Conservation (phyloP, 2,329 filamentous ascomycete species). For the Penicillium sp. region DNA sequence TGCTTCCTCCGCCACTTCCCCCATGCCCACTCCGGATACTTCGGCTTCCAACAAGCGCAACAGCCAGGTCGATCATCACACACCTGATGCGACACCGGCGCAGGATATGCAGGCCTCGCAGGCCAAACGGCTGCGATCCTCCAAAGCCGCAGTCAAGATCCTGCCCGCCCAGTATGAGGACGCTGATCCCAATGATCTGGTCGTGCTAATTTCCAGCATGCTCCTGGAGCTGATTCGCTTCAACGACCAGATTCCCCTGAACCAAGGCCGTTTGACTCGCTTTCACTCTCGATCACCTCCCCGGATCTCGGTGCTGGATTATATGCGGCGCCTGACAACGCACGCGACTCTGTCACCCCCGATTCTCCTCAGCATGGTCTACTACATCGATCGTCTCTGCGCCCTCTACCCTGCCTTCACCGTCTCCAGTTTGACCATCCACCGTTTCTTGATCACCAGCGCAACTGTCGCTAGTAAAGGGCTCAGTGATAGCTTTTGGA, state of each 20-base stretch:
- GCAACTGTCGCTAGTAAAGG: conserved; percentile 95
- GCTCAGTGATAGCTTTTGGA: conserved; percentile 95
- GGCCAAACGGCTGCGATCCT: conserved; percentile 46
- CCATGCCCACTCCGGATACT: conserved; percentile 29
- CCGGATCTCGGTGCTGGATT: conserved; percentile 90
- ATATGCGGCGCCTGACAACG: conserved; percentile 83
- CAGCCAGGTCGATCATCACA: conserved; percentile 26
- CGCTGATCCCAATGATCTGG: conserved; percentile 78
- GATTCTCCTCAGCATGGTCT: conserved; percentile 96
- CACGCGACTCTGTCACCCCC: conserved; percentile 91
- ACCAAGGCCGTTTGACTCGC: conserved; percentile 78
- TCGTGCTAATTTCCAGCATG: conserved; percentile 89
- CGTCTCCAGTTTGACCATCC: conserved; percentile 91
- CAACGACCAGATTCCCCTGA: conserved; percentile 81
- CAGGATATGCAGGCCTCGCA: conserved; percentile 30
- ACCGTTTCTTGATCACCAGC: conserved; percentile 93
- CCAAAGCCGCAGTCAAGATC: conserved; percentile 47
- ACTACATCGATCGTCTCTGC: conserved; percentile 94
- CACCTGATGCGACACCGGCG: conserved; percentile 20
- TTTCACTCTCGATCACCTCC: conserved; percentile 91
- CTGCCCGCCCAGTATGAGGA: conserved; percentile 69
- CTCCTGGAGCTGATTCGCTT: conserved; percentile 88
- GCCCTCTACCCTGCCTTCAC: conserved; percentile 90
- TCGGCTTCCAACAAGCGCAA: conserved; percentile 35
- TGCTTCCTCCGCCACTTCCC: conserved; percentile 18